These are phyloP conservation scores for Boletus sp. DNA, from an alignment of 1,284 basidiomycete species.

Conservation along the genomic window DNA sequence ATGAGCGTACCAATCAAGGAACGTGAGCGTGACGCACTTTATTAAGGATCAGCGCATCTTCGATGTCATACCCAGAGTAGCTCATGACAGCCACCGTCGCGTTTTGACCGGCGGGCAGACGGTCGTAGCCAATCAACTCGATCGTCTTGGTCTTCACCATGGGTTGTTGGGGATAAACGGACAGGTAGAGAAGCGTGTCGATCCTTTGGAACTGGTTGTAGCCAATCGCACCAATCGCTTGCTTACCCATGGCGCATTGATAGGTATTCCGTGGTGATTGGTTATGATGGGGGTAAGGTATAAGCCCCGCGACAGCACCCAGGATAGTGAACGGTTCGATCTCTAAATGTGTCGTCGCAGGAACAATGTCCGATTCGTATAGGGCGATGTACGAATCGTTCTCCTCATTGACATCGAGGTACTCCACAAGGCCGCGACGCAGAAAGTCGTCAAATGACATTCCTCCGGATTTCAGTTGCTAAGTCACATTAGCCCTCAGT, in stretches of 20 bases:
- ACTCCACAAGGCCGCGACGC: constrained; percentile 95
- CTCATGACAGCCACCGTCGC: constrained; percentile 99
- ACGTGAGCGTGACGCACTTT: constrained; percentile 54
- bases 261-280: constrained; percentile 99
- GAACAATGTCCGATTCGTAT: constrained; percentile 88
- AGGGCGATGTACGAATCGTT: constrained; percentile 98
- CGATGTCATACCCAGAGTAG: constrained; percentile 99
- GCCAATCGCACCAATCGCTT: constrained; percentile 99
- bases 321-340: constrained; percentile 99
- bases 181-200: constrained; percentile 97
- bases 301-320: constrained; percentile 96
- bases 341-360: constrained; percentile 91
- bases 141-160: constrained; percentile 99
- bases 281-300: constrained; percentile 99
- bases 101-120: constrained; percentile 97
- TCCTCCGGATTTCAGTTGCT: constrained; percentile 81
- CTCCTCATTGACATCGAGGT: constrained; percentile 99
- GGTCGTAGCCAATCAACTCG: constrained; percentile 96
- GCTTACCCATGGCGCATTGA: constrained; percentile 99
- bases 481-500: constrained; percentile 25
- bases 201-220: constrained; percentile 99
- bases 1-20: constrained; percentile 15
- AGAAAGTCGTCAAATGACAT: constrained; percentile 96
- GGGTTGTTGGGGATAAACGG: constrained; percentile 99
- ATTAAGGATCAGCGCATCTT: constrained; percentile 98